Evolutionary conservation across 495 filamentous ascomycete genomes (phyloP).

Genomic region (Thermothielavioides terrestris): DNA sequence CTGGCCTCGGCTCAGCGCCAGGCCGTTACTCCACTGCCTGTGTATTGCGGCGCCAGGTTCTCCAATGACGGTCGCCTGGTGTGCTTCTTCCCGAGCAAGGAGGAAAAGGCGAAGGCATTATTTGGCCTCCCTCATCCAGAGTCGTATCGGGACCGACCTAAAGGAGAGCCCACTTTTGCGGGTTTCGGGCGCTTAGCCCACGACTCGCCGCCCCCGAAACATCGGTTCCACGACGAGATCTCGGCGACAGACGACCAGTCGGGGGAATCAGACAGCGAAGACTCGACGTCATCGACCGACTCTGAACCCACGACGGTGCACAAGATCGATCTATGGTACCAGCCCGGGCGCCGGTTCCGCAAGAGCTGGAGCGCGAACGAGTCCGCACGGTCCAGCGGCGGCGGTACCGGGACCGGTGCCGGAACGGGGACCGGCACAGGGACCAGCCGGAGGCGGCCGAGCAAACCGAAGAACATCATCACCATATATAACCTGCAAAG

Average conservation of each 20-base stretch:
- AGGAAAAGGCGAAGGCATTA: slow-evolving; percentile 57
- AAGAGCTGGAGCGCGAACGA: slow-evolving; percentile 40
- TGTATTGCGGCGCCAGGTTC: slow-evolving; percentile 68
- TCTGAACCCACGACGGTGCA: slow-evolving; percentile 59
- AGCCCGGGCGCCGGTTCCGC: slow-evolving; percentile 35
- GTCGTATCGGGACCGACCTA: slow-evolving; percentile 51
- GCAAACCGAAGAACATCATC: slow-evolving; percentile 48
- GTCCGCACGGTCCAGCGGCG: slow-evolving; percentile 42
- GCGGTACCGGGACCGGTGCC: slow-evolving; percentile 41
- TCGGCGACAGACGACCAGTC: slow-evolving; percentile 41
- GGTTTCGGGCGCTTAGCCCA: slow-evolving; percentile 70
- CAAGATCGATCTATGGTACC: slow-evolving; percentile 39
- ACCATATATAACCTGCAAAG: slow-evolving; percentile 60
- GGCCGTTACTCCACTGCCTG: slow-evolving; percentile 67
- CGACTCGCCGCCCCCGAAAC: slow-evolving; percentile 39
- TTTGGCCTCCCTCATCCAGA: slow-evolving; percentile 52
- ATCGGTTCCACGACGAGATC: slow-evolving; percentile 44
- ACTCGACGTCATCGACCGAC: slow-evolving; percentile 57
- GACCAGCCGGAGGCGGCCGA: slow-evolving; percentile 32
- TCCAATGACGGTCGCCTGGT: slow-evolving; percentile 69
- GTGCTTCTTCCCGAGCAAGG: slow-evolving; percentile 80
- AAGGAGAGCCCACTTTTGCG: slow-evolving; percentile 67
- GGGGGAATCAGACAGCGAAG: slow-evolving; percentile 52
- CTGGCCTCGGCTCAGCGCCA: slow-evolving; percentile 56
- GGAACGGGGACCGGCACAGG: slow-evolving; percentile 48